A percentile compares a stretch with the other conserved stretches of the same genome.
Conservation (phyloP, 2,329 filamentous ascomycete genomes). For the Aspergillus brasiliensis region DNA sequence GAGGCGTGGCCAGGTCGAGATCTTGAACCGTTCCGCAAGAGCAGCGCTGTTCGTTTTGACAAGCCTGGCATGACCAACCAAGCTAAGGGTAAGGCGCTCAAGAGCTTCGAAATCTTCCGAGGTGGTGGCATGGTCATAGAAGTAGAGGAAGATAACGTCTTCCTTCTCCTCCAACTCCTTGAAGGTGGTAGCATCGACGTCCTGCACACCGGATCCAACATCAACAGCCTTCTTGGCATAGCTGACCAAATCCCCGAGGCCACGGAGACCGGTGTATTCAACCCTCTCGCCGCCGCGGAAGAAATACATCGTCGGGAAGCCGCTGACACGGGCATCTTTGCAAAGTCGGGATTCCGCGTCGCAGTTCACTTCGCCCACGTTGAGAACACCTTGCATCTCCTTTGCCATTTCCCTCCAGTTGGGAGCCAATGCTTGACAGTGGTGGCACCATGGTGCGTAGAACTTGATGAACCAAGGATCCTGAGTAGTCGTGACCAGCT, state of each 20-base stretch:
- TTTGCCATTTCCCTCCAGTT: constrained; percentile 88
- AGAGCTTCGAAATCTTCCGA: constrained; percentile 88
- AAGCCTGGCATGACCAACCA: constrained; percentile 88
- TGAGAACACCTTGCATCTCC: constrained; percentile 85
- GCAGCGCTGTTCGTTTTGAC: constrained; percentile 84
- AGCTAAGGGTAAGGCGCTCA: constrained; percentile 79
- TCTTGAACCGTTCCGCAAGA: constrained; percentile 83
- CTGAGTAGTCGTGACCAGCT: constrained; percentile 78
- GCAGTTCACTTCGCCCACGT: constrained; percentile 95
- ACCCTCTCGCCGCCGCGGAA: constrained; percentile 90
- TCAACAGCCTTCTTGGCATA: constrained; percentile 87
- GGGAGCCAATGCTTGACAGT: constrained; percentile 90
- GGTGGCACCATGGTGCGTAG: constrained; percentile 94
- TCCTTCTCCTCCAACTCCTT: constrained; percentile 86
- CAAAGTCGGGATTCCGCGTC: constrained; percentile 84
- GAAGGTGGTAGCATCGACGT: constrained; percentile 77
- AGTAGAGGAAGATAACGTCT: constrained; percentile 95
- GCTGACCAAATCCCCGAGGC: constrained; percentile 82
- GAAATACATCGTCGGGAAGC: constrained; percentile 88
- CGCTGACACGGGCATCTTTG: constrained; percentile 79
- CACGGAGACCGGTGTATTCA: constrained; percentile 89
- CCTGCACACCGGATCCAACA: constrained; percentile 71
- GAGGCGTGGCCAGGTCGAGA: constrained; percentile 93
- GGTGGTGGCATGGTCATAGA: constrained; percentile 94
- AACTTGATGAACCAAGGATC: constrained; percentile 99